Evolutionary conservation across 2,329 filamentous ascomycete genomes (phyloP).

Genomic region (Emergomyces orientalis): DNA sequence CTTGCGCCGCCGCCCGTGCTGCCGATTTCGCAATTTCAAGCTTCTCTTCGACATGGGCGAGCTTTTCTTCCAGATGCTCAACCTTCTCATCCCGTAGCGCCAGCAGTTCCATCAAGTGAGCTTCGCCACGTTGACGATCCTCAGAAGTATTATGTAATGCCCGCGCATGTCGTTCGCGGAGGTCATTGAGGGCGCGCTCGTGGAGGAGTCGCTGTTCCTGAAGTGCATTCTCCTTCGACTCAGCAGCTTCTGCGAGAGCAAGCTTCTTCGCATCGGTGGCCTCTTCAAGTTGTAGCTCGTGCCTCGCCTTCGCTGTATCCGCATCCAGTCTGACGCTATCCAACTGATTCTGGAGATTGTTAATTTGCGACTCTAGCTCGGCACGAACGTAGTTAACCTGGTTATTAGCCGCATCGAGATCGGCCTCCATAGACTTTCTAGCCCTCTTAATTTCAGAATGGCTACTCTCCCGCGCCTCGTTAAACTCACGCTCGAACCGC

Average conservation of each 20-base stretch:
- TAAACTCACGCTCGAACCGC: conserved; percentile 69
- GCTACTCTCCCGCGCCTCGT: conserved; percentile 71
- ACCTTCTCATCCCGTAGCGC: conserved; percentile 75
- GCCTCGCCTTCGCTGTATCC: conserved; percentile 69
- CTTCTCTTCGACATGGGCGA: conserved; percentile 78
- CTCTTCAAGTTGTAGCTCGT: conserved; percentile 78
- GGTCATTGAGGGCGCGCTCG: conserved; percentile 63
- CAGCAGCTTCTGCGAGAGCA: conserved; percentile 46
- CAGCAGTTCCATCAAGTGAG: conserved; percentile 70
- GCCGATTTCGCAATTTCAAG: conserved; percentile 83
- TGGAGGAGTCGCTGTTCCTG: conserved; percentile 55
- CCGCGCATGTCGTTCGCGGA: conserved; percentile 65
- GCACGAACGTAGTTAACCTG: conserved; percentile 64
- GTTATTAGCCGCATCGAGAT: conserved; percentile 74
- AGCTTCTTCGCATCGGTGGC: conserved; percentile 59
- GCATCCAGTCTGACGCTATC: conserved; percentile 70
- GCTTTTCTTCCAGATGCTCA: conserved; percentile 75
- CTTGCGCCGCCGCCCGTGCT: conserved; percentile 70
- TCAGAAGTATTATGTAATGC: conserved; percentile 65
- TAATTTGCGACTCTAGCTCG: conserved; percentile 70
- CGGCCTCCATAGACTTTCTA: conserved; percentile 66
- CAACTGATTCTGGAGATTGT: conserved; percentile 61
- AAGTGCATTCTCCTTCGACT: conserved; percentile 46
- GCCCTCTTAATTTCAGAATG: conserved; percentile 72
- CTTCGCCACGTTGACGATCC: conserved; percentile 70